These are phyloP conservation scores for Backusella luteola DNA, from an alignment of 192 early-diverging fungal genomes.

Conservation along the genomic window DNA sequence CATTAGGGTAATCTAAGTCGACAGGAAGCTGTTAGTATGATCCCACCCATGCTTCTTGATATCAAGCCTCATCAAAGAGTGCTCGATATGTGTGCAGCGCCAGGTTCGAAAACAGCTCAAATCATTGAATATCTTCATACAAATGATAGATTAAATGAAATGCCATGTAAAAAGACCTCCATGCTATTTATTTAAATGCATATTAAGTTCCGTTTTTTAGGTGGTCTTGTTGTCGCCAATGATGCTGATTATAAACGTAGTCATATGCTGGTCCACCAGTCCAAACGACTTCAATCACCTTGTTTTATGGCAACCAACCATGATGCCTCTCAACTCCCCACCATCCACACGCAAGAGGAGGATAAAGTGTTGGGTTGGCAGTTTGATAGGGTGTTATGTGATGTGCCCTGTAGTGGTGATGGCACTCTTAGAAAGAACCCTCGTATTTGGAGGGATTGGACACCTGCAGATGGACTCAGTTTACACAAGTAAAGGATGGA, in stretches of 20 bases:
- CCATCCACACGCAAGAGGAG: constrained; percentile 44
- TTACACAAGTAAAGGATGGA: constrained; percentile 55
- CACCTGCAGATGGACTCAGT: constrained; percentile 65
- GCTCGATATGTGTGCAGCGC: constrained; percentile 96
- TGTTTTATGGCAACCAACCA: constrained; percentile 95
- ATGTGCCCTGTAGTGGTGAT: constrained; percentile 98
- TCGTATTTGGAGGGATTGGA: constrained; percentile 89
- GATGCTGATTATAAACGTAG: constrained; percentile 89
- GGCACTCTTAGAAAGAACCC: constrained; percentile 96
- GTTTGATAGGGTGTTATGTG: constrained; percentile 95
- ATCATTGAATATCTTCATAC: constrained; percentile 76
- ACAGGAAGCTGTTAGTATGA: constrained; percentile 98
- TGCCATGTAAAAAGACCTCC: constrained; percentile 44
- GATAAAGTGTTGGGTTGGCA: constrained; percentile 34
- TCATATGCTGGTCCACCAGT: constrained; percentile 94
- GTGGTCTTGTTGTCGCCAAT: constrained; percentile 91
- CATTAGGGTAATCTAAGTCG: constrained; percentile 86
- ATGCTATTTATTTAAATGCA: too few relatives aligned
- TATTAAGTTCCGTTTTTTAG: constrained; percentile 19
- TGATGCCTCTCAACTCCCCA: constrained; percentile 86
- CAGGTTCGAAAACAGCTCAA: constrained; percentile 98
- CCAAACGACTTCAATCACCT: constrained; percentile 90
- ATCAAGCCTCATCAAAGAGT: constrained; percentile 76
- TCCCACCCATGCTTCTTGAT: constrained; percentile 88
- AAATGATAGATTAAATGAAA: constrained; percentile 49